Evolutionary conservation across 768 basidiomycete species (phyloP).

Genomic region (Boletus insuetus): DNA sequence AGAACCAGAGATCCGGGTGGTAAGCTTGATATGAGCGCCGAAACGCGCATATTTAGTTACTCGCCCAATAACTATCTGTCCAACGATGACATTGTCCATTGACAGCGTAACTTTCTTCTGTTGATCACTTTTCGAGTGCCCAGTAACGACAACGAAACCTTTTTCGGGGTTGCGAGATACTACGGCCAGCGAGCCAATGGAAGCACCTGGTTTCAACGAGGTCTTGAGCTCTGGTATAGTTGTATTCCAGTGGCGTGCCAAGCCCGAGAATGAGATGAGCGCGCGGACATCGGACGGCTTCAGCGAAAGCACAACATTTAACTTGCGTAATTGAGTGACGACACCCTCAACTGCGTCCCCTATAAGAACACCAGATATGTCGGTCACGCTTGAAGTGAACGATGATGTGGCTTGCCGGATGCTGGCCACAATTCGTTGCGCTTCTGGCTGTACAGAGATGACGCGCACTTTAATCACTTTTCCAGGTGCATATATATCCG

Average conservation of each 20-base stretch:
- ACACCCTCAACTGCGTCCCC: conserved; percentile 69
- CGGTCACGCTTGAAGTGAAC: conserved; percentile 46
- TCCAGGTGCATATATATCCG: conserved; percentile 70
- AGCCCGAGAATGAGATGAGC: conserved; percentile 80
- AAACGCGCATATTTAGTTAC: conserved; percentile 69
- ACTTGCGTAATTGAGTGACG: conserved; percentile 80
- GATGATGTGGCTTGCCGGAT: conserved; percentile 72
- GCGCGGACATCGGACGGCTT: conserved; percentile 69
- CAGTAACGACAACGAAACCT: conserved; percentile 81
- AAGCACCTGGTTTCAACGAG: conserved; percentile 64
- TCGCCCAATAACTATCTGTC: conserved; percentile 78
- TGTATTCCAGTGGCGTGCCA: conserved; percentile 76
- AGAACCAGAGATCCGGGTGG: conserved; percentile 66
- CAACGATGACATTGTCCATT: conserved; percentile 64
- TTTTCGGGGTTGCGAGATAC: conserved; percentile 86
- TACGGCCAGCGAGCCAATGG: conserved; percentile 77
- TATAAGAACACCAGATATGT: conserved; percentile 74
- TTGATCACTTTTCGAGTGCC: conserved; percentile 57
- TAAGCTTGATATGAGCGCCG: conserved; percentile 77
- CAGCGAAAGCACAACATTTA: conserved; percentile 75
- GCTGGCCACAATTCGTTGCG: conserved; percentile 73
- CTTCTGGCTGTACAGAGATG: conserved; percentile 55
- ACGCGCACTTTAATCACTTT: conserved; percentile 85
- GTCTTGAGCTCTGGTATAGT: conserved; percentile 63
- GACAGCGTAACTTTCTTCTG: conserved; percentile 52